Percentiles rank a stretch among this genome's conserved stretches.
Conservation (phyloP, 2,329 filamentous ascomycete species). For the Alternaria panax region DNA sequence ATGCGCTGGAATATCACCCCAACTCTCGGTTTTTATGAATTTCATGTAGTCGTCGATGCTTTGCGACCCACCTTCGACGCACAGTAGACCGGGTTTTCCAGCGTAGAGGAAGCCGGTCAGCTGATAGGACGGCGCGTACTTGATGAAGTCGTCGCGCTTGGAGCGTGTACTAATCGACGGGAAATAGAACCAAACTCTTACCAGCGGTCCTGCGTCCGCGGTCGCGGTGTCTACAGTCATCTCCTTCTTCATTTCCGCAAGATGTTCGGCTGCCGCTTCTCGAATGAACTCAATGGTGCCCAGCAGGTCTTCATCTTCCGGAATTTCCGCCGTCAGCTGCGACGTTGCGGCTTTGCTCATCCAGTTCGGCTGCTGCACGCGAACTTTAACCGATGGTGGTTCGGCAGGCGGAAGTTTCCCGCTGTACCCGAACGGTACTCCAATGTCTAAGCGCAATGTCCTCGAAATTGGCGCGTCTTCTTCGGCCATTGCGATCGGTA, state of each 20-base stretch:
- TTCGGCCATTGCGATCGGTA: conserved; percentile 13
- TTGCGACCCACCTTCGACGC: conserved; percentile 58
- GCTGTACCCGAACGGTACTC: conserved; percentile 26
- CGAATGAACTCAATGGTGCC: conserved; percentile 33
- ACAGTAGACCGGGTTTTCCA: conserved; percentile 65
- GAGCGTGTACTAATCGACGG: conserved; percentile 66
- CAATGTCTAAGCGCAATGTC: conserved; percentile 28
- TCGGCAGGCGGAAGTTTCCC: conserved; percentile 18
- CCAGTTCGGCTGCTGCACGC: conserved; percentile 36
- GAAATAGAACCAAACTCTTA: conserved; percentile 70
- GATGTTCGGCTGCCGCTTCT: conserved; percentile 21
- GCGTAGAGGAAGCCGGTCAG: conserved; percentile 68
- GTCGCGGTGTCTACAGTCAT: background rate
- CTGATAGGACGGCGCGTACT: conserved; percentile 59
- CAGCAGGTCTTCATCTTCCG: conserved; percentile 28
- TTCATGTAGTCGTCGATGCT: conserved; percentile 67
- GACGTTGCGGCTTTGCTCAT: conserved; percentile 29
- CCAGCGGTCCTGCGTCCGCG: conserved; percentile 35
- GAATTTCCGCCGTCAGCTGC: conserved; percentile 19
- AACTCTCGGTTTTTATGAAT: conserved; percentile 69
- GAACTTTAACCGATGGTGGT: conserved; percentile 28
- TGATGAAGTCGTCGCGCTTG: conserved; percentile 66
- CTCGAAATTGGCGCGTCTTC: background rate
- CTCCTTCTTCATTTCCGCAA: background rate
- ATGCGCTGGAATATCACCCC: conserved; percentile 67